phyloP scores from a whole-genome alignment of 805 yeast species.

The Kuraishia hungarica region DNA sequence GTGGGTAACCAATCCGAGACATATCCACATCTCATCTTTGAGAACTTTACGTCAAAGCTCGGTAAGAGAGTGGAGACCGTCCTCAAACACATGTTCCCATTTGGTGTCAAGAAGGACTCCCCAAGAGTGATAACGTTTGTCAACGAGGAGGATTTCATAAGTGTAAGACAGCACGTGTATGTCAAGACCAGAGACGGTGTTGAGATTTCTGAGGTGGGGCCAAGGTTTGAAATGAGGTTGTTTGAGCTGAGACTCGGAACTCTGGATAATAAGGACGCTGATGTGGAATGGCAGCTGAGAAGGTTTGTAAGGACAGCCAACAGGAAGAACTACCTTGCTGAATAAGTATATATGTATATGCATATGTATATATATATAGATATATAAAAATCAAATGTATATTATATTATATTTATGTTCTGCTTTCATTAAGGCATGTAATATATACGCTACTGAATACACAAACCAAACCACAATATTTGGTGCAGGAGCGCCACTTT shows the following conservation, averaged over 20 bases:
- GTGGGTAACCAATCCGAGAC: slow-evolving; percentile 86
- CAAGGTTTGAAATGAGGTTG: slow-evolving; percentile 95
- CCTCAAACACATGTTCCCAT: slow-evolving; percentile 87
- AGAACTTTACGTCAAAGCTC: slow-evolving; percentile 71
- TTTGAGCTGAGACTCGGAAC: slow-evolving; percentile 87
- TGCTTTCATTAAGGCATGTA: background rate
- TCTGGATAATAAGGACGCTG: slow-evolving; percentile 91
- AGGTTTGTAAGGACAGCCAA: slow-evolving; percentile 93
- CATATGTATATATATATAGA: background rate
- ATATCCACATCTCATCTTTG: slow-evolving; percentile 90
- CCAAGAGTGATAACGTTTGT: slow-evolving; percentile 90
- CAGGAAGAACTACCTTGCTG: slow-evolving; percentile 77
- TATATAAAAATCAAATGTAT: background rate
- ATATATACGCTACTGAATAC: background rate
- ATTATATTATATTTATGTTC: background rate
- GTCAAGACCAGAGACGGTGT: slow-evolving; percentile 83
- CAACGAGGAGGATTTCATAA: slow-evolving; percentile 84
- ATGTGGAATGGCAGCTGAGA: slow-evolving; percentile 93
- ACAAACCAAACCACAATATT: background rate
- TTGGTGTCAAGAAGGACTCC: slow-evolving; percentile 88
- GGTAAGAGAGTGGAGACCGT: slow-evolving; percentile 79
- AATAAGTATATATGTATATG: slow-evolving; percentile 5
- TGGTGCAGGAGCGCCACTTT: background rate
- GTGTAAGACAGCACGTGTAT: slow-evolving; percentile 92
- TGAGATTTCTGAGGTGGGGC: slow-evolving; percentile 94